phyloP scores from a whole-genome alignment of 2,329 filamentous ascomycete genomes.

The Anisogramma anomala region DNA sequence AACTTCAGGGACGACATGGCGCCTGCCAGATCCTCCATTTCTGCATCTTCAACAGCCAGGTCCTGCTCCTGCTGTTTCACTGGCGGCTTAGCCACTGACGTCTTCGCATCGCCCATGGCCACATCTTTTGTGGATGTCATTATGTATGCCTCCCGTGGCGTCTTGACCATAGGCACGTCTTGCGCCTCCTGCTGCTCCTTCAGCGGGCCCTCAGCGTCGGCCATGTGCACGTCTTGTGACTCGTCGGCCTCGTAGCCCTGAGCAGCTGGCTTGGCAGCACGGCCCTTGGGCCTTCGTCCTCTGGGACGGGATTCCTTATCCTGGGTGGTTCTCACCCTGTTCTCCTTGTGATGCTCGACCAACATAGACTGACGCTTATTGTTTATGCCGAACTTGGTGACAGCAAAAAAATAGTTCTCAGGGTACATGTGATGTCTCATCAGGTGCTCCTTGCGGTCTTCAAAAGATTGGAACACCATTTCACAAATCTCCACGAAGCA shows the following conservation, averaged over 20 bases:
- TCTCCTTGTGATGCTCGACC: slow-evolving; percentile 40
- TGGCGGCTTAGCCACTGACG: slow-evolving; percentile 21
- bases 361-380: slow-evolving; percentile 75
- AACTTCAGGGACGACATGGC: slow-evolving; percentile 65
- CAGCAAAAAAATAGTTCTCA: slow-evolving; percentile 73
- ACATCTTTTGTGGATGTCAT: not conserved
- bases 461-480: slow-evolving; percentile 67
- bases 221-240: not conserved
- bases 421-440: slow-evolving; percentile 94
- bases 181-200: not conserved
- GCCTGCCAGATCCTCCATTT: slow-evolving; percentile 51
- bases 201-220: not conserved
- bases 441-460: slow-evolving; percentile 77
- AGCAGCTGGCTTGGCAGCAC: not conserved
- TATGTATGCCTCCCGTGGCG: not conserved
- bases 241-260: not conserved
- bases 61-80: not conserved
- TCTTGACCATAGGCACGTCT: slow-evolving; percentile 2
- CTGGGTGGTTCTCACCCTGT: slow-evolving; percentile 33
- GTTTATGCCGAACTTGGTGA: slow-evolving; percentile 72
- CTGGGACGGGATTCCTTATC: slow-evolving; percentile 10
- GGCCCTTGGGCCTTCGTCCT: slow-evolving; percentile 23
- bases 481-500: slow-evolving; percentile 89
- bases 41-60: slow-evolving; percentile 27
- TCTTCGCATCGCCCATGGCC: slow-evolving; percentile 37